These are phyloP conservation scores for Nidularia sp. DNA, from an alignment of 768 basidiomycete genomes.

Conservation along the genomic window DNA sequence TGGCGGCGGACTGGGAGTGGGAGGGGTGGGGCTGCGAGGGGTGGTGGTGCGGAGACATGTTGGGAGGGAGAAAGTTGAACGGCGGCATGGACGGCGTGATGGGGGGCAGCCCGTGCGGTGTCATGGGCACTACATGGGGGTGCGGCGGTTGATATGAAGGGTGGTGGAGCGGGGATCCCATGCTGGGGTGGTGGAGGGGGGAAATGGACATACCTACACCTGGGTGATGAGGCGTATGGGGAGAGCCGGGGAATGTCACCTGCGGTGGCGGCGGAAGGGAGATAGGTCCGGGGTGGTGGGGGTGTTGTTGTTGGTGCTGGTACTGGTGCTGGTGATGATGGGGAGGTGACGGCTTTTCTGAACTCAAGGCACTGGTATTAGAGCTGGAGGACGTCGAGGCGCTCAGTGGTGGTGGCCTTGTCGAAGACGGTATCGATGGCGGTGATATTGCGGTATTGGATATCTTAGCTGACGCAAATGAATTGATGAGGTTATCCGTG, in stretches of 20 bases:
- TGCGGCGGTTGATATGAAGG: slow-evolving; percentile 10
- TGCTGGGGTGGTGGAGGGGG: slow-evolving; percentile 31
- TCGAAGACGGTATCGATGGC: slow-evolving; percentile 9
- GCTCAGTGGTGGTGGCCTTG: slow-evolving; percentile 5
- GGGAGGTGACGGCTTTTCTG: not conserved
- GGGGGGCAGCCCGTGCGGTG: slow-evolving; percentile 81
- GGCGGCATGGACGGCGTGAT: slow-evolving; percentile 98
- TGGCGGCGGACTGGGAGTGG: not conserved
- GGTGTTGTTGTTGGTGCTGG: slow-evolving; percentile 31
- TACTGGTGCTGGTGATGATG: slow-evolving; percentile 22
- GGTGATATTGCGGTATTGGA: slow-evolving; percentile 7
- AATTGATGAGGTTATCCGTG: slow-evolving; percentile 1
- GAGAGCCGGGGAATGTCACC: slow-evolving; percentile 16
- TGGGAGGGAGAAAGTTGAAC: slow-evolving; percentile 76
- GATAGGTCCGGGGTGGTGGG: slow-evolving; percentile 26
- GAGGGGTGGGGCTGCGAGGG: not conserved
- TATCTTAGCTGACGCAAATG: not conserved
- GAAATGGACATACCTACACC: slow-evolving; percentile 25
- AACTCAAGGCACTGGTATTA: not conserved
- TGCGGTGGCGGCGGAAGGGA: slow-evolving; percentile 56
- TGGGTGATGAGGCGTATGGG: slow-evolving; percentile 24
- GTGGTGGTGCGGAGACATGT: slow-evolving; percentile 12
- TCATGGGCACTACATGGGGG: slow-evolving; percentile 38
- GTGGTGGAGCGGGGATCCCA: slow-evolving; percentile 34
- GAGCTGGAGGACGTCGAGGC: not conserved